phyloP scores from a whole-genome alignment of 495 filamentous ascomycete genomes.

The Cercophora sp. region DNA sequence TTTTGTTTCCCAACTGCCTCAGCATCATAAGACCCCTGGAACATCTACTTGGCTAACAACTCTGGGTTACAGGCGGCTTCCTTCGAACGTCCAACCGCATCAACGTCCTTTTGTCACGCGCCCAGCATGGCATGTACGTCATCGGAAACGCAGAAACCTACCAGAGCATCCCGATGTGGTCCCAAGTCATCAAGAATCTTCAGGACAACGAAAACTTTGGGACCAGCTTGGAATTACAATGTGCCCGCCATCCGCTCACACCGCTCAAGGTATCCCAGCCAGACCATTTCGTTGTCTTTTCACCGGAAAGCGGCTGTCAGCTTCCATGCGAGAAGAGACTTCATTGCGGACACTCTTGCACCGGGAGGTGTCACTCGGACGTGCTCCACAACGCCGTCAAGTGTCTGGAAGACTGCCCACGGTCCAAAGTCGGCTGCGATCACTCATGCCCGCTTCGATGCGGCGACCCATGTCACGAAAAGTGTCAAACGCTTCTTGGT shows the following conservation, averaged over 20 bases:
- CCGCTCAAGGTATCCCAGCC: constrained; percentile 53
- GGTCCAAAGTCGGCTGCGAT: constrained; percentile 52
- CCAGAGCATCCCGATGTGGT: constrained; percentile 63
- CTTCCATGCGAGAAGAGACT: constrained; percentile 57
- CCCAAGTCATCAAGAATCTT: constrained; percentile 56
- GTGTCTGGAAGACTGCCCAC: constrained; percentile 59
- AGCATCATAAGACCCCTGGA: no score
- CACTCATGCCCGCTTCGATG: constrained; percentile 61
- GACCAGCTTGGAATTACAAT: constrained; percentile 52
- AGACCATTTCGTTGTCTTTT: constrained; percentile 56
- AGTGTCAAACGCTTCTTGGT: constrained; percentile 10
- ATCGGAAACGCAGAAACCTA: constrained; percentile 67
- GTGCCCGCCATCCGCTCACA: constrained; percentile 63
- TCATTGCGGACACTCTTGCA: constrained; percentile 67
- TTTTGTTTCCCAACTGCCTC: no score
- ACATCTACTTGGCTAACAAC: no score
- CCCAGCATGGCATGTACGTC: constrained; percentile 80
- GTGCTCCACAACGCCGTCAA: constrained; percentile 57
- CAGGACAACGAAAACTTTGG: constrained; percentile 45
- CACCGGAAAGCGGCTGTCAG: constrained; percentile 71
- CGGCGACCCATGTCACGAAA: constrained; percentile 42
- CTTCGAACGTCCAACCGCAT: constrained; percentile 71
- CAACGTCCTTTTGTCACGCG: constrained; percentile 73
- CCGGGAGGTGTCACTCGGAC: constrained; percentile 65
- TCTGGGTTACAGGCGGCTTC: no score